Evolutionary conservation across 306 rosid species (phyloP).

Genomic region (Purshia tridentata): DNA sequence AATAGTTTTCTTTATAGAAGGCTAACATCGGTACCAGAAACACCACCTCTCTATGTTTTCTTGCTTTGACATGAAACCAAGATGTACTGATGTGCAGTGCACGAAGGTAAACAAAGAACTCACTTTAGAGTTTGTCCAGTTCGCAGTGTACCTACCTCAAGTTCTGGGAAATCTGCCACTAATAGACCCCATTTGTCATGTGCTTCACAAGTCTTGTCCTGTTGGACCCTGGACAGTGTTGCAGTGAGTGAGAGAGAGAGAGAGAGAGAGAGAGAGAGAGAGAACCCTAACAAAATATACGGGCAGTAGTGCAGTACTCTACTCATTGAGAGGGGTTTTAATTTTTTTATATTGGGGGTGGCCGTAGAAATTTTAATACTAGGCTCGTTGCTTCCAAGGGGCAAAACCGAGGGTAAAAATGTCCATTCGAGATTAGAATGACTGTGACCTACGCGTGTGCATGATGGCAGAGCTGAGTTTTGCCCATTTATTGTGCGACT

Average conservation of each 20-base stretch:
- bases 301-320: no score
- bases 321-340: not conserved
- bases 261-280: no score
- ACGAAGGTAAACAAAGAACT: conserved; percentile 22
- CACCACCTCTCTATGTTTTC: not conserved
- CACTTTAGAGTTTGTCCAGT: conserved; percentile 43
- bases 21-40: not conserved
- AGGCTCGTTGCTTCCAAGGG: conserved; percentile 17
- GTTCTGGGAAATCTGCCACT: conserved; percentile 38
- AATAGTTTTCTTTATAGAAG: not conserved
- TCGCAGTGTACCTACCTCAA: conserved; percentile 63
- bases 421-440: not conserved
- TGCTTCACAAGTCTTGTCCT: conserved; percentile 14
- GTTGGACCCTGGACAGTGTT: conserved; percentile 21
- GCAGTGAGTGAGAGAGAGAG: conserved; percentile 1
- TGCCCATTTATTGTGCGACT: not conserved
- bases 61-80: conserved; percentile 18
- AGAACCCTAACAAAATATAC: conserved; percentile 22
- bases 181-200: conserved; percentile 34
- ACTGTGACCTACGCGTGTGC: not conserved
- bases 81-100: conserved; percentile 9
- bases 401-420: conserved; percentile 10
- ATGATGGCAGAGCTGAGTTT: not conserved
- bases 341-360: not conserved
- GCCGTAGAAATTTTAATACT: not conserved